phyloP scores from a whole-genome alignment of 805 yeast genomes.

The Ogataea parapolymorpha region DNA sequence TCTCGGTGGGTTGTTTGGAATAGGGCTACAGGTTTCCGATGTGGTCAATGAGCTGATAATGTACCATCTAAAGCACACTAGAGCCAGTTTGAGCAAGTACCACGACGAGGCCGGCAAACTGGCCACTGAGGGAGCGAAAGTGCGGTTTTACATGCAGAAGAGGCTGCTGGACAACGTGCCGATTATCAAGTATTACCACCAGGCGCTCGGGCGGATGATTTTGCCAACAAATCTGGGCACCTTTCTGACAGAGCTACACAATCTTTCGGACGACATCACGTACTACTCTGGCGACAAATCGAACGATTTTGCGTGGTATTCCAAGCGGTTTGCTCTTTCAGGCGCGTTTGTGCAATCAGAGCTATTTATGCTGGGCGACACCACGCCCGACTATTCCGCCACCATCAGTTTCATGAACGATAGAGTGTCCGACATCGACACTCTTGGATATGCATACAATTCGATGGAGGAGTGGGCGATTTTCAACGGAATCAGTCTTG shows the following conservation, averaged over 20 bases:
- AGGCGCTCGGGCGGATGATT: constrained; percentile 58
- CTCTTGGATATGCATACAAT: constrained; percentile 57
- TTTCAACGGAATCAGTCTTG: constrained; percentile 60
- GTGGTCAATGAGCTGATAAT: constrained; percentile 41
- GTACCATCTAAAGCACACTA: constrained; percentile 44
- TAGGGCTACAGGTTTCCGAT: constrained; percentile 28
- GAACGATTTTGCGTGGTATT: constrained; percentile 87
- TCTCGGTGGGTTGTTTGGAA: constrained; percentile 38
- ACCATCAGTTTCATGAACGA: constrained; percentile 65
- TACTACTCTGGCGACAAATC: constrained; percentile 75
- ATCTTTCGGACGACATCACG: constrained; percentile 78
- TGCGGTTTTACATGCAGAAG: constrained; percentile 35
- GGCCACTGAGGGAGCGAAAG: constrained; percentile 21
- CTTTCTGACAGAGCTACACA: constrained; percentile 66
- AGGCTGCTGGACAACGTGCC: constrained; percentile 54
- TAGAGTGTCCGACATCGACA: constrained; percentile 51
- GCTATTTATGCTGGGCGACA: constrained; percentile 75
- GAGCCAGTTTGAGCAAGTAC: constrained; percentile 36
- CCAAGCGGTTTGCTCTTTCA: constrained; percentile 72
- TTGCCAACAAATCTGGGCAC: constrained; percentile 57
- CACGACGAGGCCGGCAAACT: constrained; percentile 23
- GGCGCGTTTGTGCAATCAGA: constrained; percentile 73
- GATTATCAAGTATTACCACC: constrained; percentile 39
- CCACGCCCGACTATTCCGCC: constrained; percentile 47
- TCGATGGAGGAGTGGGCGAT: constrained; percentile 72